Evolutionary conservation across 2,329 filamentous ascomycete genomes (phyloP), one percentile per base, ranked within the genome.

Genomic region (Pyrenophora seminiperda): DNA sequence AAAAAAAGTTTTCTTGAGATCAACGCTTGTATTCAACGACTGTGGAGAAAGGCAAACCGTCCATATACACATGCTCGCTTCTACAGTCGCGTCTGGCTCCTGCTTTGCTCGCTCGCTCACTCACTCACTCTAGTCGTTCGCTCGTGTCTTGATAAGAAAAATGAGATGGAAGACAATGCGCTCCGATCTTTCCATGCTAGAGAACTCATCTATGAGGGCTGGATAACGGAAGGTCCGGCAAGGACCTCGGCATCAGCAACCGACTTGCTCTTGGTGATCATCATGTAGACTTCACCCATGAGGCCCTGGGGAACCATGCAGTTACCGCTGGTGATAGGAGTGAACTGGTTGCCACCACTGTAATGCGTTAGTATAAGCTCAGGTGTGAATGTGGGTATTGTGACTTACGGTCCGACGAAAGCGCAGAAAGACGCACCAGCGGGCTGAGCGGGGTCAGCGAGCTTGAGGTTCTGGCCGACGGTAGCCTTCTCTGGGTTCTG

Each of bases 281-380:
- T 84, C 63, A 90, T 79, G 73, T 88, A 90, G 41, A 83, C 82
- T 56, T 88, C 77, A 38, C 87, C 87, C 7, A 78, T 76, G 34
- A 89, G 73, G 64, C 80, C 80, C 63, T 83, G 79, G 11, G 87
- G 87, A 19, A 89, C 79, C 37, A 76, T 73, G 70, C 87, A 90
- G 54, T 76, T 79, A 33, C 77, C 78, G 33, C 77, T 73, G 32
- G 77, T 75, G 67, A 89, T 84, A 19, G 77, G 56, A 0, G 79
- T 77, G 71, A 89, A 90, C 47, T 71, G 68, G 47, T 59, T 64
- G 50, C 70, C 71, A 40, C 62, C 62, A 62, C 71, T 73, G 30
- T 27, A 5, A 15, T 32, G 6, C 29, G 41, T 73, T 67, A 73
- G 66, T 44, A 1, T 17, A 2, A 17, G 15, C 33, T n/a, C 19